phyloP scores from a whole-genome alignment of 352 stramenopile species.

The Phytophthora quininea region DNA sequence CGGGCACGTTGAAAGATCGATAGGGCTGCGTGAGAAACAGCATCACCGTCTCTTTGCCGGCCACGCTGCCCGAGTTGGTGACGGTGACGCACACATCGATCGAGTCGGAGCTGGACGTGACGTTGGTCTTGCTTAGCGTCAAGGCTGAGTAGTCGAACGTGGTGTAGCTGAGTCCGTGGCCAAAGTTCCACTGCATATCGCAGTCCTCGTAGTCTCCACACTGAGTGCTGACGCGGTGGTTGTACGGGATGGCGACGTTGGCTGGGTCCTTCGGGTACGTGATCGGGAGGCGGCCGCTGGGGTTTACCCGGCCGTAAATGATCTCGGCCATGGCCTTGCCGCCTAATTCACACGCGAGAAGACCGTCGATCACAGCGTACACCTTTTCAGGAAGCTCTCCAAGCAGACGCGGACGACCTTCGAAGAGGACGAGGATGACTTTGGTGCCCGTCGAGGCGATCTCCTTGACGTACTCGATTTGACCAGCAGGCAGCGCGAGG shows the following conservation, averaged over 20 bases:
- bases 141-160: slow-evolving; percentile 1
- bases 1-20: not conserved
- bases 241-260: slow-evolving; percentile 1
- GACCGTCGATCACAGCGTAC: slow-evolving; percentile 1
- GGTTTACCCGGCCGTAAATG: slow-evolving; percentile 1
- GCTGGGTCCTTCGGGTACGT: slow-evolving; percentile 1
- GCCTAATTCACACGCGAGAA: not conserved
- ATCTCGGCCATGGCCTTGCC: slow-evolving; percentile 4
- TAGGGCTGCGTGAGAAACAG: not conserved
- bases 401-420: slow-evolving; percentile 53
- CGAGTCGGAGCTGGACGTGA: not conserved
- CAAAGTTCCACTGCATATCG: slow-evolving; percentile 3
- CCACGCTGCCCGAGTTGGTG: not conserved
- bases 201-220: not conserved
- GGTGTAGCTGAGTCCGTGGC: slow-evolving; percentile 3
- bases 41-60: slow-evolving; percentile 1
- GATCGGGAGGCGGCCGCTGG: not conserved
- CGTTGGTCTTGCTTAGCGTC: slow-evolving; percentile 1
- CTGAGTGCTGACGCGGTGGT: not conserved
- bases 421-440: slow-evolving; percentile 65
- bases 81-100: not conserved
- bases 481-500: slow-evolving; percentile 45
- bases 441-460: slow-evolving; percentile 52
- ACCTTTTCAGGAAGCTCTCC: slow-evolving; percentile 54
- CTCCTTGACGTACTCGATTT: slow-evolving; percentile 21